phyloP scores from a whole-genome alignment of 768 basidiomycete genomes.

The Hemileccinum impolitum region DNA sequence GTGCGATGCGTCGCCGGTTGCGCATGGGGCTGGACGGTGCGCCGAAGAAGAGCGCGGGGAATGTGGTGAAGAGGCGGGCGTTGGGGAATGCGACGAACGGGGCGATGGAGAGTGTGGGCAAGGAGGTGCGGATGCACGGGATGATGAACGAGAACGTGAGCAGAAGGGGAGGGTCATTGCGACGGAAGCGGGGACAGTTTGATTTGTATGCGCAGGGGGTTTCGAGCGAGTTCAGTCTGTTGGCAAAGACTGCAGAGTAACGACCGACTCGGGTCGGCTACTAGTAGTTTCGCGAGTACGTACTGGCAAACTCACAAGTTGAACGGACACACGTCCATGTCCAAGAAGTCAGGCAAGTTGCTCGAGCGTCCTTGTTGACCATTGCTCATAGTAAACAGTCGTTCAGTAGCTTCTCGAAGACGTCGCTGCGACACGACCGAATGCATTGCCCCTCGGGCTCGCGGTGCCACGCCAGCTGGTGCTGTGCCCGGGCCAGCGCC shows the following conservation, averaged over 20 bases:
- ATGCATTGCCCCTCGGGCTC: too few species aligned
- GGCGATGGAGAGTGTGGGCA: not conserved
- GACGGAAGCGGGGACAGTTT: constrained; percentile 10
- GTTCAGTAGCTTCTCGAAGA: too few species aligned
- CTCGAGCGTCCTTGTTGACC: too few species aligned
- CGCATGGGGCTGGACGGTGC: constrained; percentile 1
- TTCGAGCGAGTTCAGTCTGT: constrained; percentile 15
- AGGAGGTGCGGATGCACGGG: not conserved
- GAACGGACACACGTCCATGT: too few species aligned
- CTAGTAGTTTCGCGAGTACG: too few species aligned
- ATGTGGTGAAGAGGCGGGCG: constrained; percentile 9
- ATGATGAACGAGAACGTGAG: constrained; percentile 12
- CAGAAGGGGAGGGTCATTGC: not conserved
- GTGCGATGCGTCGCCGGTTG: constrained; percentile 18
- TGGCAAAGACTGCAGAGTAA: not conserved
- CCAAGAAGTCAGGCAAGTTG: too few species aligned
- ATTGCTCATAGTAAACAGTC: too few species aligned
- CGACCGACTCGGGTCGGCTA: too few species aligned
- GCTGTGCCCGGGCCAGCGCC: too few species aligned
- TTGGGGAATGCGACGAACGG: constrained; percentile 16
- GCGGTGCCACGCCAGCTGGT: too few species aligned
- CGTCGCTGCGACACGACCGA: too few species aligned
- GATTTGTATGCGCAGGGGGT: constrained; percentile 14
- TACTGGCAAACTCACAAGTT: too few species aligned
- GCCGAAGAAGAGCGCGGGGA: not conserved